phyloP scores from a whole-genome alignment of 139 green algal genomes.

The Pseudopediastrum boryanum region DNA sequence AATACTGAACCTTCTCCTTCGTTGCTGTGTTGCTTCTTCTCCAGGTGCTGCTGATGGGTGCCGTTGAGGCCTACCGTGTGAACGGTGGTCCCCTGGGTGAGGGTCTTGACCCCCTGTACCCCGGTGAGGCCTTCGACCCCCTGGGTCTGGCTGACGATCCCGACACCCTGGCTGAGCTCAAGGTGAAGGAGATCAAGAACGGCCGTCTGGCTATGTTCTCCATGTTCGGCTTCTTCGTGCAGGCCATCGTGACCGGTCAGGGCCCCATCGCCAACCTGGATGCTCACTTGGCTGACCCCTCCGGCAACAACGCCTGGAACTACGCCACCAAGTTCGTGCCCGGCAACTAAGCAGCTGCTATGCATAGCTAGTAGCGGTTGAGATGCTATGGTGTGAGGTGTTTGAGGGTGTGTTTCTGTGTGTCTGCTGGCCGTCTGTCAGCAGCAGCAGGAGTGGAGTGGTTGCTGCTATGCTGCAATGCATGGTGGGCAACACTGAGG shows the following conservation, averaged over 20 bases:
- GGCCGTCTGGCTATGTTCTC: conserved; percentile 94
- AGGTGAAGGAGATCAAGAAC: conserved; percentile 98
- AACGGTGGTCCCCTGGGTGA: conserved; percentile 64
- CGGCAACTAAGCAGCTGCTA: conserved; percentile 29
- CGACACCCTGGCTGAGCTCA: conserved; percentile 88
- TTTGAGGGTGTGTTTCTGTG: too few species aligned
- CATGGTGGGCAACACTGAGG: too few species aligned
- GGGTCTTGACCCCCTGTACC: conserved; percentile 64
- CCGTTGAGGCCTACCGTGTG: conserved; percentile 72
- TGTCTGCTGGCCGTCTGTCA: too few species aligned
- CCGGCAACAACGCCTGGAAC: conserved; percentile 38
- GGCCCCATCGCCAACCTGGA: conserved; percentile 47
- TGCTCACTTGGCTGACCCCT: conserved; percentile 38
- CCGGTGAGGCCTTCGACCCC: conserved; percentile 85
- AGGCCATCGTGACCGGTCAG: conserved; percentile 78
- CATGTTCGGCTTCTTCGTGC: conserved; percentile 85
- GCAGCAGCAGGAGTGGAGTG: too few species aligned
- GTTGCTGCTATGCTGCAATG: too few species aligned
- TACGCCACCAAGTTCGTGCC: conserved; percentile 44
- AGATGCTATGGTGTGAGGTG: too few species aligned
- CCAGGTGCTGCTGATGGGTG: conserved; percentile 79
- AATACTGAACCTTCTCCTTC: not conserved
- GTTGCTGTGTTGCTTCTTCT: not conserved
- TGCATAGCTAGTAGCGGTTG: too few species aligned
- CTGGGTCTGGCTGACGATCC: conserved; percentile 96